phyloP scores from a whole-genome alignment of 495 filamentous ascomycete species.

The Podospora sp. region DNA sequence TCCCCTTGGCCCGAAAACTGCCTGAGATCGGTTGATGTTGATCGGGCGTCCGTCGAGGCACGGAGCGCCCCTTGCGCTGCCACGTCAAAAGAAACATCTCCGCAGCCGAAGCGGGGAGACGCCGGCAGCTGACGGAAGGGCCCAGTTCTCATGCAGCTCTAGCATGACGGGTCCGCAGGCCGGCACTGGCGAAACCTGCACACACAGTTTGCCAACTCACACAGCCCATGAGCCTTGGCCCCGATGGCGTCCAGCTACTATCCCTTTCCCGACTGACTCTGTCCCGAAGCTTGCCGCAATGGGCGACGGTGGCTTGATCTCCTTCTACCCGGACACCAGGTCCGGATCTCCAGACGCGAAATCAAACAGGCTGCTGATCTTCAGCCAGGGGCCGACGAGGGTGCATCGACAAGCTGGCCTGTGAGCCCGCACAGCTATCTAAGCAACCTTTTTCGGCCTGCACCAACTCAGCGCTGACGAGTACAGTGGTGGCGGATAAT shows the following conservation, averaged over 20 bases:
- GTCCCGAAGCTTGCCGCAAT: too few species aligned
- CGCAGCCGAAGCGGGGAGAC: not conserved
- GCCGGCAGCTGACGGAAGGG: not conserved
- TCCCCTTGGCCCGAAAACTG: not conserved
- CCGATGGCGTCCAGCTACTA: too few species aligned
- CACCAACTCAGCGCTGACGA: too few species aligned
- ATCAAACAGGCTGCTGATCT: not conserved
- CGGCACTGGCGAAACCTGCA: not conserved
- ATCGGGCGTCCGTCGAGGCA: not conserved
- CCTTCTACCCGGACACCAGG: not conserved
- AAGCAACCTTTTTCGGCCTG: too few species aligned
- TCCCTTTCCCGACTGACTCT: too few species aligned
- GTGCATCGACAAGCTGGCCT: not conserved
- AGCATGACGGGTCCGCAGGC: not conserved
- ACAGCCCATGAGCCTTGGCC: too few species aligned
- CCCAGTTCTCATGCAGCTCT: not conserved
- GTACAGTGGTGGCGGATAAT: too few species aligned
- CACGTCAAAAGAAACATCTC: not conserved
- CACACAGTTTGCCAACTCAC: not conserved
- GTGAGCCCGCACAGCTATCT: not conserved
- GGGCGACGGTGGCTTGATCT: not conserved
- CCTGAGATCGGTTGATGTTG: not conserved
- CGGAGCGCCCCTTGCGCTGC: not conserved
- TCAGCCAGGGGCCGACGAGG: not conserved
- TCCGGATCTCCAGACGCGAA: not conserved